Evolutionary conservation across 225 moss, liverwort and hornwort genomes (phyloP), one percentile per base, ranked within the genome.

Genomic region (Anthoceros angustus): DNA sequence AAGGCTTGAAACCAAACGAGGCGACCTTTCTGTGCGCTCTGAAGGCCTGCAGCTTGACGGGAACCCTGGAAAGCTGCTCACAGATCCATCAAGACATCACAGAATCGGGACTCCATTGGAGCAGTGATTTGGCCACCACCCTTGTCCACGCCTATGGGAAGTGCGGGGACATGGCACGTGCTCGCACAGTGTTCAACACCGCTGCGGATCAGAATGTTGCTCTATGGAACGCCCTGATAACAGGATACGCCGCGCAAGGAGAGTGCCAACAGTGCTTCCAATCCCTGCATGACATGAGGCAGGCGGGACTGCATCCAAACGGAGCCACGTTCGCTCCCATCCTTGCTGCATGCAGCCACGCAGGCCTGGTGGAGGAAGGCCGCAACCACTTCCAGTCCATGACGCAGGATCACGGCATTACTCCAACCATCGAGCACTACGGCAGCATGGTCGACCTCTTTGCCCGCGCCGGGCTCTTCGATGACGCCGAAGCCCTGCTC

Each of bases 221-320:
- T 74, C 78, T 74, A 25, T 83, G 83, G 83, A 83, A 80, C 64
- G 70, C 78, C 39, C 70, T 83, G 71, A 78, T 83, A 67, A 74
- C 72, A 42, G 80, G 76, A 14, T 74, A 66, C 49, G 71, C 83
- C 43, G 80, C 80, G 73, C 83, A 83, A 12, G 80, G 83, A 24
- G 76, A 64, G 0, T 80, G 78, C 66, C 70, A 70, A 73, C 75
- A 76, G 65, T 75, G 80, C 41, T 70, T 83, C 25, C 70, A 72
- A 32, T 65, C 78, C 4, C 80, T 83, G 64, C 46, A 67, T 42
- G 73, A 78, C 55, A 80, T 83, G 77, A 75, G 73, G 61, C 64
- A 66, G 63, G 76, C 74, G 73, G 81, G 81, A 69, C 74, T 84
- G 43, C 45, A 69, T 62, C 79, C 84, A 32, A 81, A 78, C 66